phyloP scores from a whole-genome alignment of 163 green algal species.

The Picocystis sp. region DNA sequence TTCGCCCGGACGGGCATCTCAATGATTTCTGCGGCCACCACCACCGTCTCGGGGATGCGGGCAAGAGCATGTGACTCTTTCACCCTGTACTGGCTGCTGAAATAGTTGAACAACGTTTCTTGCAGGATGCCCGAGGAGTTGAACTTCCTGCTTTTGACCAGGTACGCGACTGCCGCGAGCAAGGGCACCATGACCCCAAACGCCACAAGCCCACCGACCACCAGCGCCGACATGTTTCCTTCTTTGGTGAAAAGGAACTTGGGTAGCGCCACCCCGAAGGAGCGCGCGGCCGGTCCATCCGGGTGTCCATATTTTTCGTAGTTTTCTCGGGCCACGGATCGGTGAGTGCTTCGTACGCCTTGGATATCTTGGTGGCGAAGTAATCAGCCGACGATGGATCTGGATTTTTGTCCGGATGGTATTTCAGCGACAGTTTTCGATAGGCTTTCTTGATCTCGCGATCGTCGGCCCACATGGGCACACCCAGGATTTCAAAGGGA shows the following conservation, averaged over 20 bases:
- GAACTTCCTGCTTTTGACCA: slow-evolving; percentile 28
- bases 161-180: slow-evolving; percentile 53
- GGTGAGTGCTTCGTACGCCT: slow-evolving; percentile 90
- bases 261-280: slow-evolving; percentile 74
- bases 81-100: slow-evolving; percentile 29
- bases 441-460: slow-evolving; percentile 53
- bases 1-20: slow-evolving; percentile 37
- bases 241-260: slow-evolving; percentile 66
- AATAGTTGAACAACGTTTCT: too few relatives aligned
- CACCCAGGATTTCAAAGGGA: slow-evolving; percentile 81
- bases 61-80: slow-evolving; percentile 63
- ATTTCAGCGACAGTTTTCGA: slow-evolving; percentile 50
- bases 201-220: slow-evolving; percentile 66
- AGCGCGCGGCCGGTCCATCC: slow-evolving; percentile 63
- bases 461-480: slow-evolving; percentile 17
- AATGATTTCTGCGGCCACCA: slow-evolving; percentile 83
- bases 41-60: slow-evolving; percentile 69
- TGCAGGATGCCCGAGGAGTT: too few relatives aligned
- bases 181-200: slow-evolving; percentile 76
- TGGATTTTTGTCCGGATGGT: slow-evolving; percentile 43
- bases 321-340: slow-evolving; percentile 72
- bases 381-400: slow-evolving; percentile 68
- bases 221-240: slow-evolving; percentile 35
- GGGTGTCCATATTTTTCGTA: slow-evolving; percentile 92
- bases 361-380: slow-evolving; percentile 82